phyloP scores from a whole-genome alignment of 1,139 yeast species.

The Sugiyamaella neomexicana region DNA sequence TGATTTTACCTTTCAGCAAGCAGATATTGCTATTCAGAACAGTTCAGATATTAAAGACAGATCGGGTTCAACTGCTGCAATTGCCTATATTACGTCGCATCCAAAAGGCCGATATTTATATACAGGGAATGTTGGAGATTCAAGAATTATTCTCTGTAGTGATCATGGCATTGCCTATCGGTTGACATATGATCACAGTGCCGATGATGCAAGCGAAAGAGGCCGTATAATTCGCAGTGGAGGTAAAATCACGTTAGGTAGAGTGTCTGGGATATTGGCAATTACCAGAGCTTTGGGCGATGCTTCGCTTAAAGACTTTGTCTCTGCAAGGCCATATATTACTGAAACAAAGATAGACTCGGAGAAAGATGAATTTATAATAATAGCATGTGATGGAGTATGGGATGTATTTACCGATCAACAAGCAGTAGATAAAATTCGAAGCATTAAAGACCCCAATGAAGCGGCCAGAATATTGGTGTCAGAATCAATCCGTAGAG shows the following conservation, averaged over 20 bases:
- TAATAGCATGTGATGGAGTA: constrained; percentile 88
- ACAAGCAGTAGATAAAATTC: constrained; percentile 67
- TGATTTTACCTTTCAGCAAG: constrained; percentile 30
- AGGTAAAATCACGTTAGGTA: constrained; percentile 68
- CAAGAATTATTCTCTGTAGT: constrained; percentile 68
- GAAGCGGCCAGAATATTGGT: constrained; percentile 67
- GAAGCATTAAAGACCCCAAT: constrained; percentile 53
- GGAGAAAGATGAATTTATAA: constrained; percentile 63
- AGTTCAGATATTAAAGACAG: constrained; percentile 12
- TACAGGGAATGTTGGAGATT: constrained; percentile 88
- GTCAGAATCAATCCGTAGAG: constrained; percentile 63
- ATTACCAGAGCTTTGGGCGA: constrained; percentile 86
- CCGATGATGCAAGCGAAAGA: constrained; percentile 65
- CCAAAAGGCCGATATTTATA: constrained; percentile 43
- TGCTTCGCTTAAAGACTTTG: constrained; percentile 72
- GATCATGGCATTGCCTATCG: constrained; percentile 59
- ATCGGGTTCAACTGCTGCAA: constrained; percentile 31
- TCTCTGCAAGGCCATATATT: constrained; percentile 76
- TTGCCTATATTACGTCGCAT: constrained; percentile 23
- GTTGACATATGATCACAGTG: constrained; percentile 79
- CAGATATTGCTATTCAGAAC: constrained; percentile 20
- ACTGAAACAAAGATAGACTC: constrained; percentile 45
- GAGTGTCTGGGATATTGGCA: constrained; percentile 84
- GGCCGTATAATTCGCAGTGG: constrained; percentile 65
- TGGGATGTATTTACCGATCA: constrained; percentile 88